Conservation (phyloP, 139 green algal species). For the Closterium sp. region DNA sequence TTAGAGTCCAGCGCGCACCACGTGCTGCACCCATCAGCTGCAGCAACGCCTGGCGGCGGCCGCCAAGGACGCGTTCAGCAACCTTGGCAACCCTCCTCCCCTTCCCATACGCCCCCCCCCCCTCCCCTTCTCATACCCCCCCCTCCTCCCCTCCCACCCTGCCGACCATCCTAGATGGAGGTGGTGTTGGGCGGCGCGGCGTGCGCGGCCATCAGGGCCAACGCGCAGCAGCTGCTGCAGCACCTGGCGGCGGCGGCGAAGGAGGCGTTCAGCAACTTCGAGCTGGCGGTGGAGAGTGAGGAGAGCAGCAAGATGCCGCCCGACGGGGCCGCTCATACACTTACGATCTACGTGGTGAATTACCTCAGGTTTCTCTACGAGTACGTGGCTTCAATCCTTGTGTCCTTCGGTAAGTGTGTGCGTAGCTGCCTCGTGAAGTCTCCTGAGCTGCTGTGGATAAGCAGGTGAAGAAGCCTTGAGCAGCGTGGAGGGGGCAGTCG, state of each 20-base stretch:
- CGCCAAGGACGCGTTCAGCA: constrained; percentile 24
- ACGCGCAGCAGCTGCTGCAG: constrained; percentile 7
- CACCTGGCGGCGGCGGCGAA: constrained; percentile 11
- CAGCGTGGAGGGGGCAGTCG: too few species aligned
- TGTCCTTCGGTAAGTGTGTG: too few species aligned
- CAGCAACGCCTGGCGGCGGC: constrained; percentile 14
- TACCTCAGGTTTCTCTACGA: constrained; percentile 51
- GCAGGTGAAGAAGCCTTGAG: too few species aligned
- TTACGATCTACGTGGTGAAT: constrained; percentile 54
- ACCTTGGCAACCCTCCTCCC: constrained; percentile 17
- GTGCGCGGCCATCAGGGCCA: background rate
- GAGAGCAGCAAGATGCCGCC: background rate
- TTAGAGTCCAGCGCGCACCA: background rate
- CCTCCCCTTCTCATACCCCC: background rate
- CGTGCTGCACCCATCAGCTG: background rate
- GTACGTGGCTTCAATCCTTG: too few species aligned
- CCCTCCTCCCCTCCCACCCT: background rate
- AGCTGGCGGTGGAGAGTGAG: constrained; percentile 46
- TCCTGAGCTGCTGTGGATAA: too few species aligned
- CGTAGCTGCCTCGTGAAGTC: too few species aligned
- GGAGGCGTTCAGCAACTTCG: constrained; percentile 45
- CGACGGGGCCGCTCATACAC: constrained; percentile 41
- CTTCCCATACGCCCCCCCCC: background rate
- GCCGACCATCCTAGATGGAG: constrained; percentile 8
- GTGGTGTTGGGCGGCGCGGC: constrained; percentile 15